Evolutionary conservation across 2,329 filamentous ascomycete genomes (phyloP).

Genomic region (Thelonectria discophora): DNA sequence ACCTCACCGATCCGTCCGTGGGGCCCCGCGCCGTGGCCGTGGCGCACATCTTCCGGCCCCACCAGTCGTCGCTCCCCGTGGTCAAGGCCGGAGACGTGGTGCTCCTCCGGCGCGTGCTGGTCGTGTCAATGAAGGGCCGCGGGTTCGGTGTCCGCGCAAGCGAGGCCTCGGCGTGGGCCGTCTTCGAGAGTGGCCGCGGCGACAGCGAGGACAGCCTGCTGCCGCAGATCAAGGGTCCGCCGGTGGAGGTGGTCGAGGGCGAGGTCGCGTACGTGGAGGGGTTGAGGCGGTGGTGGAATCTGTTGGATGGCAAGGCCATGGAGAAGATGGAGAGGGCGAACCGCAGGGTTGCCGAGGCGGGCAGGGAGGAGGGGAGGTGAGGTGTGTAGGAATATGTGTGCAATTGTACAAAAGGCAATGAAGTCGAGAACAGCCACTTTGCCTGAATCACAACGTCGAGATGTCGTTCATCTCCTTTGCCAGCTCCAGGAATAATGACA

Average conservation of each 20-base stretch:
- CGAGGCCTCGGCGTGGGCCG: slow-evolving; percentile 68
- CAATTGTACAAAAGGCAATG: too few relatives aligned
- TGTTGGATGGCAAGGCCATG: slow-evolving; percentile 57
- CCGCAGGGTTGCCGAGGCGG: slow-evolving; percentile 44
- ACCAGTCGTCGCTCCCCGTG: slow-evolving; percentile 64
- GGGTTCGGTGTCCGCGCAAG: slow-evolving; percentile 65
- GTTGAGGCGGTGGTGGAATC: slow-evolving; percentile 59
- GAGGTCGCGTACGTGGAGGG: slow-evolving; percentile 60
- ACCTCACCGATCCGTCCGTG: slow-evolving; percentile 64
- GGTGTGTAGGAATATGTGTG: not conserved
- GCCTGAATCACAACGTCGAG: too few relatives aligned
- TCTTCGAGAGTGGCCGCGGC: slow-evolving; percentile 58
- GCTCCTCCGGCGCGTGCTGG: slow-evolving; percentile 64
- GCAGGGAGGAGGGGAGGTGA: slow-evolving; percentile 38
- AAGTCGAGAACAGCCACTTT: too few relatives aligned
- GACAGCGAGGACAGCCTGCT: slow-evolving; percentile 49
- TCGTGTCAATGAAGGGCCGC: slow-evolving; percentile 61
- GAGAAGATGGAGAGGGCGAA: slow-evolving; percentile 60
- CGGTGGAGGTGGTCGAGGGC: slow-evolving; percentile 62
- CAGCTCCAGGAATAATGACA: too few relatives aligned
- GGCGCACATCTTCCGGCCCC: slow-evolving; percentile 66
- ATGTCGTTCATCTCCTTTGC: too few relatives aligned
- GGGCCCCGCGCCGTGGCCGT: slow-evolving; percentile 60
- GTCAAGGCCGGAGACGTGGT: slow-evolving; percentile 66
- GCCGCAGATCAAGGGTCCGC: slow-evolving; percentile 67